phyloP scores from a whole-genome alignment of 257 asterid species.

The Cinchona pubescens region DNA sequence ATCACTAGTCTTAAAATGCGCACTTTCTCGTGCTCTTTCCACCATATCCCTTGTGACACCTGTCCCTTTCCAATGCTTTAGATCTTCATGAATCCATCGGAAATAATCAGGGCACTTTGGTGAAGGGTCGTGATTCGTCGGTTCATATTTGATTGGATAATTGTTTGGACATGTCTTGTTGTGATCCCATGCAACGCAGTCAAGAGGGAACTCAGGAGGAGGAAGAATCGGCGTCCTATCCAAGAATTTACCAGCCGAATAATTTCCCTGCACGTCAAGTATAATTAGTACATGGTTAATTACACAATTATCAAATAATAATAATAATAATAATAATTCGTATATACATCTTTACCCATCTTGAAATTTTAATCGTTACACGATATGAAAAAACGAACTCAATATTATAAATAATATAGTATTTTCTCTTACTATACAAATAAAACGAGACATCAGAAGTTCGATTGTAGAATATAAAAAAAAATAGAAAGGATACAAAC shows the following conservation, averaged over 20 bases:
- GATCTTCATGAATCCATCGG: constrained; percentile 35
- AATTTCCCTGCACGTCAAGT: constrained; percentile 30
- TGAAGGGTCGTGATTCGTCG: constrained; percentile 1
- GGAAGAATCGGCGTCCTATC: neutral
- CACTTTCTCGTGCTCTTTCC: constrained; percentile 15
- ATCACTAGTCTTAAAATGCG: constrained; percentile 31
- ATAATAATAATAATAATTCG: too few relatives aligned
- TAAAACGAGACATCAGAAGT: too few relatives aligned
- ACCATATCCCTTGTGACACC: constrained; percentile 30
- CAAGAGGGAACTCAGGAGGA: constrained; percentile 19
- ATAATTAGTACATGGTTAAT: too few relatives aligned
- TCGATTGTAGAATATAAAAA: too few relatives aligned
- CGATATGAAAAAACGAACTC: too few relatives aligned
- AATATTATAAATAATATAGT: too few relatives aligned
- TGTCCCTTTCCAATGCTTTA: constrained; percentile 31
- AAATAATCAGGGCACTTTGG: constrained; percentile 32
- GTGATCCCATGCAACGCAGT: constrained; percentile 35
- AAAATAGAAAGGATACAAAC: constrained; percentile 4
- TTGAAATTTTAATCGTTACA: too few relatives aligned
- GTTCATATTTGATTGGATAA: constrained; percentile 25
- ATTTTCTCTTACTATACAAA: too few relatives aligned
- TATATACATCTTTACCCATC: too few relatives aligned
- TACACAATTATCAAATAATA: too few relatives aligned
- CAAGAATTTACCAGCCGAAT: neutral
- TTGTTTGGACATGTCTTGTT: constrained; percentile 25